Conservation (phyloP, 805 yeast species). For the Komagataella mondaviorum region DNA sequence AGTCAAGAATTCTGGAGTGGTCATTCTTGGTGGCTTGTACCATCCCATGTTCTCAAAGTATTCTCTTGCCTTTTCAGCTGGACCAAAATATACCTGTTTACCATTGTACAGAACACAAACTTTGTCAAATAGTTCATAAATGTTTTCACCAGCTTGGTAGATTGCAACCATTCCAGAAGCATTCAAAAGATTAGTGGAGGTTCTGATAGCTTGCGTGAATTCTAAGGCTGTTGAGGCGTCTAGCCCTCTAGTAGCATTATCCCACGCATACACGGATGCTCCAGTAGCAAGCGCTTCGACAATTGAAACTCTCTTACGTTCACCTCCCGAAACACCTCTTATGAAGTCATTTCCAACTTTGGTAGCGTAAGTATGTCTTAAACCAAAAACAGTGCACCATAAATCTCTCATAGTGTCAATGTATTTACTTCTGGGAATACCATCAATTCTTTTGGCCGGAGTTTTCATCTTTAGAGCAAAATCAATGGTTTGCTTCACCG, state of each 20-base stretch:
- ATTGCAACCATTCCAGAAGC: conserved; percentile 51
- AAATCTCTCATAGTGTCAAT: conserved; percentile 30
- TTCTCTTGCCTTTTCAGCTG: conserved; percentile 34
- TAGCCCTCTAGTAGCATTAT: conserved; percentile 59
- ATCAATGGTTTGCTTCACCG: conserved; percentile 41
- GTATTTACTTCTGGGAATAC: conserved; percentile 24
- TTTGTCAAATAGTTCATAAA: conserved; percentile 46
- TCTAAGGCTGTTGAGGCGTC: conserved; percentile 63
- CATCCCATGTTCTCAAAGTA: conserved; percentile 51
- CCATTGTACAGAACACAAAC: conserved; percentile 50
- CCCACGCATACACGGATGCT: conserved; percentile 47
- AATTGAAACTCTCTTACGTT: conserved; percentile 57
- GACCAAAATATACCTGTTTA: conserved; percentile 48
- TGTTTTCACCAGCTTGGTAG: conserved; percentile 57
- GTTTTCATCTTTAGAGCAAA: conserved; percentile 45
- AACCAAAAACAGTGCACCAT: conserved; percentile 38
- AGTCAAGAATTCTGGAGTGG: conserved; percentile 56
- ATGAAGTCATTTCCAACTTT: conserved; percentile 56
- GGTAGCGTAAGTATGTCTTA: conserved; percentile 46
- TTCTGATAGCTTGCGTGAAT: conserved; percentile 44
- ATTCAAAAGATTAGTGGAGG: conserved; percentile 41
- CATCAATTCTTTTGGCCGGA: conserved; percentile 37
- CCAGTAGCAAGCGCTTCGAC: conserved; percentile 48
- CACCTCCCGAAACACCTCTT: conserved; percentile 65
- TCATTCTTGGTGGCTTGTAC: conserved; percentile 47